Base-by-base conservation (phyloP, 176 grass and related monocot genomes). In the Neostapfia colusana region DNA sequence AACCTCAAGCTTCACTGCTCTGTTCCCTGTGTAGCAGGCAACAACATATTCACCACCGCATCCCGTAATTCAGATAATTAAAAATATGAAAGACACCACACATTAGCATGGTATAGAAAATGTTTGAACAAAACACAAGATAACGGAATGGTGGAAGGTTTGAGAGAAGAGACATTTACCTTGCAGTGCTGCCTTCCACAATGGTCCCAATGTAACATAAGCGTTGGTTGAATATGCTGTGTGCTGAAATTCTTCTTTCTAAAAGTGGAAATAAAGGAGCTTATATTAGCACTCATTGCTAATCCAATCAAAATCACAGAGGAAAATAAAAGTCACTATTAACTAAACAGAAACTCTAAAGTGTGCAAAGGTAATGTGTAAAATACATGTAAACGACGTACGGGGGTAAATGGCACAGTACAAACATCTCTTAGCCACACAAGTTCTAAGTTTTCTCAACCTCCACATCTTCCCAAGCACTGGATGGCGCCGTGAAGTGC, bases 171-270 rank as follows among this genome's bases (percentile, higher is more conserved):
- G 82, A 18, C 34, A 77, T 76, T 81, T 74, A 93, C 94, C 94
- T 85, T 93, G 67, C 31, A 81, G 35, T 77, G 85, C 81, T 78
- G 49, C 73, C 84, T 89, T 91, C 78, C 74, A 93, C 66, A 91
- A 68, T 75, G 86, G 79, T 78, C 94, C 94, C 45, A 97, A 85
- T 21, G 86, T 70, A 74, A 97, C 79, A 73, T 97, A 91, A 5
- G 94, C 89, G 62, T 97, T 97, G 38, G 94, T 97, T 16, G 94
- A 62, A 93, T 97, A 97, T 16, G 94, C 82, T 50, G 94, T 97
- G 74, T 93, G 91, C 74, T 97, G 94, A 89, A 93, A 97, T 88
- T 97, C 94, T 73, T 97, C 94, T 89, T 97, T 97, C 94, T 93
- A 65, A 15, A 67, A 51, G 53, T 50, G 37, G 44, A 48, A 79